Evolutionary conservation across 192 early-diverging fungal species (phyloP), one percentile per base, ranked within the genome.

Genomic region (Mortierella antarctica): DNA sequence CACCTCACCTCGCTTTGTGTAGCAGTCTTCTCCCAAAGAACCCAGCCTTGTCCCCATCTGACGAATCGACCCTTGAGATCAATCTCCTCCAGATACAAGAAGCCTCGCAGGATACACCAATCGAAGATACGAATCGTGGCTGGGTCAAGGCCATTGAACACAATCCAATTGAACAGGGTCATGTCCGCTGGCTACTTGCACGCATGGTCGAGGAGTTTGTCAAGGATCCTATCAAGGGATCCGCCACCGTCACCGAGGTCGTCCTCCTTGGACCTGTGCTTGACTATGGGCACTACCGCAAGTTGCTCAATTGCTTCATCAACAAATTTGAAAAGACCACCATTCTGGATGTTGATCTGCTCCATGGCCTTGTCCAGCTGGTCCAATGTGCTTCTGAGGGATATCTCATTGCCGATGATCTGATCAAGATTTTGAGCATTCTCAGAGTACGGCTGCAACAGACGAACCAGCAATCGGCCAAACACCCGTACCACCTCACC

Each of bases 191-290:
- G 57, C 2, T 59, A 13, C 23, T 42, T 13, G 57, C 7, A 13
- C 11, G 23, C 5, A 59, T 59, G 57, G 40, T 59, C 10, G 6
- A 59, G 31, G 13, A 59, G 23, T 59, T 59, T 59, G 40, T 59
- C 57, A 13, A 31, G 12, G 11, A 59, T 12, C 10, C 23, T 17
- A 15, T 13, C 10, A 59, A 42, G 23, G 41, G 41, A 20, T 41
- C 11, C 17, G 57, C 23, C 8, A 1, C 57, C 40, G 17, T 59
- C 57, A 9, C 4, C 40, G 57, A 59, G 57, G 17, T 59, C 0
- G 23, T 59, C 23, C 39, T 59, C 11, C 57, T 59, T 4, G 57
- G 57, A 31, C 41, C 57, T 59, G 57, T 42, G 42, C 57, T 59
- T 5, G 41, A 59, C 1, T 12, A 9, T 1, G 17, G 41, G 2